Percentiles rank a stretch among this genome's conserved stretches.
Evolutionary conservation across 768 basidiomycete genomes (phyloP).

Genomic region (Pulveroboletus sp.): DNA sequence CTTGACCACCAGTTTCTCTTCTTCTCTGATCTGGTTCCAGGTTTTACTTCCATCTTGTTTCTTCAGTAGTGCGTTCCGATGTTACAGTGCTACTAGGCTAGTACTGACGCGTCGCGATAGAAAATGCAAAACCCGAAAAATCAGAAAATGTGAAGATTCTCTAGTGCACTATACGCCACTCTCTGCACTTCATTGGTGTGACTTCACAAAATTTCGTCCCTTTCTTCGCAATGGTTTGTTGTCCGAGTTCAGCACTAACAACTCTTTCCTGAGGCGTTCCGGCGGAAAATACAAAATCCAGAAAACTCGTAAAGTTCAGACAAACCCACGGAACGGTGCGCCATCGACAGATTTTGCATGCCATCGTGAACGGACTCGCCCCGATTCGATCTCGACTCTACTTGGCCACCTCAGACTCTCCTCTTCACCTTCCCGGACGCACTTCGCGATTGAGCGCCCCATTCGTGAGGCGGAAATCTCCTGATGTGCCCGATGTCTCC

Average conservation of each 20-base stretch:
- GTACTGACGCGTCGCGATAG: background rate
- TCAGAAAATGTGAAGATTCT: too few relatives aligned
- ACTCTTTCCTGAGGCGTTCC: too few relatives aligned
- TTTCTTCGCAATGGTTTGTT: too few relatives aligned
- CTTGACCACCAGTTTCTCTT: background rate
- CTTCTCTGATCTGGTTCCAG: background rate
- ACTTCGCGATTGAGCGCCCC: conserved; percentile 2
- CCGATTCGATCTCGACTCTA: background rate
- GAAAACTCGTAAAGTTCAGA: conserved; percentile 4
- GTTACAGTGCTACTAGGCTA: background rate
- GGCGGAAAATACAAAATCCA: too few relatives aligned
- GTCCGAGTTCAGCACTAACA: too few relatives aligned
- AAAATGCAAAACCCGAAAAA: background rate
- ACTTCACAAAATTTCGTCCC: too few relatives aligned
- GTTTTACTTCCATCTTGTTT: background rate
- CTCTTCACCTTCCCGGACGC: background rate
- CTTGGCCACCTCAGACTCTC: background rate
- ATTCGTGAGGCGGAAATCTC: conserved; percentile 1
- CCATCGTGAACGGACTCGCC: background rate
- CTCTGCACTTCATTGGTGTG: too few relatives aligned
- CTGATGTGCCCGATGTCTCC: conserved; percentile 3
- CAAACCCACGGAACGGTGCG: background rate
- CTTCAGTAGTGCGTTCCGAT: background rate
- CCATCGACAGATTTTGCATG: background rate
- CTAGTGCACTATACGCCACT: too few relatives aligned